Evolutionary conservation across 2,329 filamentous ascomycete genomes (phyloP).

Genomic region (Intubia oerlemansii): DNA sequence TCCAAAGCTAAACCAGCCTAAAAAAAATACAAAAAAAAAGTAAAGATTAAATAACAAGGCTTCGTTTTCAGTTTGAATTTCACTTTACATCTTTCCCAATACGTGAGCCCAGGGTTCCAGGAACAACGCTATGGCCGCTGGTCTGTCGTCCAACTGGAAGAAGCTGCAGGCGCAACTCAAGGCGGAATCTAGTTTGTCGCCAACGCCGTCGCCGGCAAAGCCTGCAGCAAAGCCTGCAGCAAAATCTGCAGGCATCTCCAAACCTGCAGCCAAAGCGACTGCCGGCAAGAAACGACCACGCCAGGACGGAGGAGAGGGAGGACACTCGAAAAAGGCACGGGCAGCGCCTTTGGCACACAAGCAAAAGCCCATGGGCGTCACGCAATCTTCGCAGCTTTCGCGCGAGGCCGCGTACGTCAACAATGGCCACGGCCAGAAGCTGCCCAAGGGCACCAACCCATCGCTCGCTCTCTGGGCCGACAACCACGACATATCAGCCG

Average conservation of each 20-base stretch:
- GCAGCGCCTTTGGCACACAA: not conserved
- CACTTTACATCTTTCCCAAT: too few relatives aligned
- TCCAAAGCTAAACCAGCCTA: too few relatives aligned
- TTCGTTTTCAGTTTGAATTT: too few relatives aligned
- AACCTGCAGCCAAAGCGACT: conserved; percentile 9
- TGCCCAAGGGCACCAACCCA: conserved; percentile 17
- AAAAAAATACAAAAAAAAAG: too few relatives aligned
- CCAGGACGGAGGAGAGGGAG: conserved; percentile 13
- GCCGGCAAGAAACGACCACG: conserved; percentile 10
- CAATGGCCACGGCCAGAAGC: conserved; percentile 9
- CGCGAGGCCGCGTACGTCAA: conserved; percentile 10
- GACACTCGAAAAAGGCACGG: conserved; percentile 5
- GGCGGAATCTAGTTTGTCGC: conserved; percentile 17
- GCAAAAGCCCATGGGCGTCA: conserved; percentile 30
- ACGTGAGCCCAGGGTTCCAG: too few relatives aligned
- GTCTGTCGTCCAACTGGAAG: conserved; percentile 56
- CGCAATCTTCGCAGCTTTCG: conserved; percentile 25
- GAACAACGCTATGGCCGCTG: conserved; percentile 18
- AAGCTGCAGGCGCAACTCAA: conserved; percentile 45
- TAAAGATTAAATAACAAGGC: too few relatives aligned
- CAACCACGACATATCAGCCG: conserved; percentile 37
- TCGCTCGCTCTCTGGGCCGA: conserved; percentile 38
- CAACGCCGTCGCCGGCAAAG: conserved; percentile 1
- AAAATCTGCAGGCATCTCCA: conserved; percentile 12
- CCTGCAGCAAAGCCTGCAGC: conserved; percentile 9